Percentiles rank a stretch among this genome's conserved stretches.
Conservation (phyloP, 2,329 filamentous ascomycete genomes). For the Diaporthe citri region DNA sequence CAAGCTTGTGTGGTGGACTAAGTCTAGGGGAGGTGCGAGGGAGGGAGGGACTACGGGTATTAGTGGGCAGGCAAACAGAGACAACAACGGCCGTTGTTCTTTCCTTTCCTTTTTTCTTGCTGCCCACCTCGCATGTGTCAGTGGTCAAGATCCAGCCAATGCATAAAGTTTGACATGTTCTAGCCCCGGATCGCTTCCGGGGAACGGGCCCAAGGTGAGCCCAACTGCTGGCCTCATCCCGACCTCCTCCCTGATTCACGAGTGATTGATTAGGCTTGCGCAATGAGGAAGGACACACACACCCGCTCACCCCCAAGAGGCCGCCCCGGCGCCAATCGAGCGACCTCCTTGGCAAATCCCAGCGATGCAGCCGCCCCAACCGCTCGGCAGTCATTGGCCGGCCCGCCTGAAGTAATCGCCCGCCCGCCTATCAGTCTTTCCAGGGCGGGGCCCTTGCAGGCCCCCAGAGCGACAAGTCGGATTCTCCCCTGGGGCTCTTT, state of each 20-base stretch:
- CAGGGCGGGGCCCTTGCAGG: background rate
- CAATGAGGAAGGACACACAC: background rate
- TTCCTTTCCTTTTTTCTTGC: background rate
- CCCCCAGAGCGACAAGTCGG: background rate
- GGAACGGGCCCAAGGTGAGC: background rate
- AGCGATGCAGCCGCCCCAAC: conserved; percentile 8
- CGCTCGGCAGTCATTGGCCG: conserved; percentile 18
- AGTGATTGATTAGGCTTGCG: background rate
- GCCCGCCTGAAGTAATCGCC: background rate
- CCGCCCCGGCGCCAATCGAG: conserved; percentile 34
- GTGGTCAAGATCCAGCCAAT: conserved; percentile 3
- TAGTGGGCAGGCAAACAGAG: background rate
- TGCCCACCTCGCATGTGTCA: conserved; percentile 1
- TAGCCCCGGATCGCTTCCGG: conserved; percentile 9
- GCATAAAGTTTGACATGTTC: conserved; percentile 24
- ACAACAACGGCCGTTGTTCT: background rate
- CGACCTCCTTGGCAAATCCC: background rate
- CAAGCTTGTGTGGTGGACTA: background rate
- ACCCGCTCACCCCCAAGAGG: conserved; percentile 7
- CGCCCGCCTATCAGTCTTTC: background rate
- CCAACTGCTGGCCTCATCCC: background rate
- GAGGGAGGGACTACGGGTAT: background rate
- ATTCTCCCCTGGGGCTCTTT: background rate
- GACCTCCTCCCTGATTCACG: background rate
- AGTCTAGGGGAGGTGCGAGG: background rate